Evolutionary conservation across 2,329 filamentous ascomycete species (phyloP), one percentile per base, ranked within the genome.

Genomic region (Claviceps spartinae): DNA sequence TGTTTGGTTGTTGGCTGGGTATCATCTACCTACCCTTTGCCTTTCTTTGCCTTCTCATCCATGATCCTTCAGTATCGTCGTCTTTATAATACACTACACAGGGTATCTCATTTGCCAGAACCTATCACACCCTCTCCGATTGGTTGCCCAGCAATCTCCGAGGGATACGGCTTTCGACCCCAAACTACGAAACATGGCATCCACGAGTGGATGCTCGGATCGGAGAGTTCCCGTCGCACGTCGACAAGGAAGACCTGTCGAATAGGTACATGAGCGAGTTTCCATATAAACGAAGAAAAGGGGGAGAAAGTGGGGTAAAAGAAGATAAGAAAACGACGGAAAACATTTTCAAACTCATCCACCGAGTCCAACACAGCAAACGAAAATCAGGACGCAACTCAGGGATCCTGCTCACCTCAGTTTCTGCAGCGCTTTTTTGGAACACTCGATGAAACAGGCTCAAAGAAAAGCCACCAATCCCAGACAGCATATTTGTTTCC

Each of bases 181-280:
- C 69, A 72, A 0, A 79, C 72, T 5, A 78, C 71, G 54, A 72
- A 69, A n/a, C 76, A 62, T 26, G 68, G 69, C 55, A 73, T 64
- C 53, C 76, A 79, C 0, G 72, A 67, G 55, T 78, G 76, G 11
- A 75, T 68, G 8, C 63, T 63, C 3, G 65, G 63, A 59, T 79
- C 66, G 5, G 68, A 69, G 4, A 78, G 56, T 36, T 73, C 71
- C 54, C 67, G 69, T 45, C 76, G 67, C 4, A 77, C 73, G 43
- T 74, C 66, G 36, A 78, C 69, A 14, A 78, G 63, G 3, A 67
- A 67, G 5, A 77, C 69, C 74, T 75, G 20, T 43, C 43, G 3
- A 24, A 6, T 16, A 30, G n/a, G 14, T 16, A 30, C 5, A 24
- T 48, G 20, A 47, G 44, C 44, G 11, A 13, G 22, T 5, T 5